These are phyloP conservation scores for Porcisia hertigi DNA, from an alignment of 208 protist genomes.

Conservation along the genomic window DNA sequence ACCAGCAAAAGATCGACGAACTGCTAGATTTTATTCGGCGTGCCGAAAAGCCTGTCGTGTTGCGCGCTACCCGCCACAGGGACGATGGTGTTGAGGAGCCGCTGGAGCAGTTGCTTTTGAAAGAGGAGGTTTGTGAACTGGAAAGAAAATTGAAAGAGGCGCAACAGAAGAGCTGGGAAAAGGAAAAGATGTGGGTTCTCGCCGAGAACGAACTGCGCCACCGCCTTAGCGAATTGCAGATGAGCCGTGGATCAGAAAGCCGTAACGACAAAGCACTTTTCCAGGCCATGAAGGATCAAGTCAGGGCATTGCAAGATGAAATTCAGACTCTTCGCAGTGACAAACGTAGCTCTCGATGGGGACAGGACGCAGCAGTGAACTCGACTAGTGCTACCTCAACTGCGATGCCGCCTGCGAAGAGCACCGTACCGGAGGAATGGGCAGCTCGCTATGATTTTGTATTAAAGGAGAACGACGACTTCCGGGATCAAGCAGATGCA, in stretches of 20 bases:
- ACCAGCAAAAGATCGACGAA: conserved; percentile 55
- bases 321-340: conserved; percentile 29
- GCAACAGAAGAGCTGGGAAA: conserved; percentile 56
- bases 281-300: conserved; percentile 62
- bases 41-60: neutral
- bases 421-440: conserved; percentile 5
- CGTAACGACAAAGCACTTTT: conserved; percentile 60
- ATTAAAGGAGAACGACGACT: conserved; percentile 39
- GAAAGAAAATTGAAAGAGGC: conserved; percentile 63
- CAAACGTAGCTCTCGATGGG: conserved; percentile 6
- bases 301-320: conserved; percentile 34
- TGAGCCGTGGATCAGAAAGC: conserved; percentile 20
- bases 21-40: conserved; percentile 34
- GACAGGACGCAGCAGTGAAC: conserved; percentile 4
- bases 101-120: conserved; percentile 60
- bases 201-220: conserved; percentile 39
- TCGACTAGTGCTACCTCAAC: neutral
- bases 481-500: conserved; percentile 47
- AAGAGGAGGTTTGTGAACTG: conserved; percentile 73
- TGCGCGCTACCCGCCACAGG: neutral
- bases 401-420: neutral
- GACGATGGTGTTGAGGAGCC: conserved; percentile 12
- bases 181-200: conserved; percentile 67
- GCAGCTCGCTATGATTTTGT: conserved; percentile 18
- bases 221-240: conserved; percentile 39